Base-by-base conservation (phyloP, 768 basidiomycete genomes). In the Lanmaoa pseudosensibilis region DNA sequence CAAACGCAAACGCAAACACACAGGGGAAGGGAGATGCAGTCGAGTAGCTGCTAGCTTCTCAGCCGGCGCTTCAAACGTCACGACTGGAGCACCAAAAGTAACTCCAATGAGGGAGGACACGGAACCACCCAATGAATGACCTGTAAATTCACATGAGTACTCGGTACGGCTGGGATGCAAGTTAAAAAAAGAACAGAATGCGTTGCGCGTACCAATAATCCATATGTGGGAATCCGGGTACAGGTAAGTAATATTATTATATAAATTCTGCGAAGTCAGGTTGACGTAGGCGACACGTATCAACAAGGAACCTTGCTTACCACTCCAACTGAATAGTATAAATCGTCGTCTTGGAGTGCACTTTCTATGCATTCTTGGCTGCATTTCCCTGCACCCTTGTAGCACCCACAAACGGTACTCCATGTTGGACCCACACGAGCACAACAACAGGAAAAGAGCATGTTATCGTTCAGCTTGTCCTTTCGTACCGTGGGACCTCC, bases 361-460 rank as follows among this genome's bases (percentile, higher is more conserved):
- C 80, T 73, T 71, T 98, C 91, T 23, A 97, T 64, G 71, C 96
- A 98, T 4, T 79, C 79, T 61, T 87, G 83, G 58, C 89, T 85
- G 69, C 96, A 98, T 59, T 83, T 86, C 70, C 85, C 83, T 15
- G 80, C 75, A 2, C 91, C 83, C 8, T 84, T 76, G 66, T 87
- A 88, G 72, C 96, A 98, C 47, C 83, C 88, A 69, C 96, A 98
- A 1, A 97, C 96, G 0, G 96, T 80, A 19, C 83, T 84, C 96
- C 96, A 98, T 0, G 92, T 92, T 51, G 93, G 91, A 34, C 90
- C 92, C n/a, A 98, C 91, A 8, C 90, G 81, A 2, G 94, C 95
- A 65, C 96, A 98, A 71, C 96, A 98, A 73, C 96, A 98, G 5
- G 92, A 89, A 75, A 96, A 96, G 34, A 98, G 75, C n/a, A 95